Conservation (phyloP, 2,329 filamentous ascomycete genomes). For the Sporothrix globosa region DNA sequence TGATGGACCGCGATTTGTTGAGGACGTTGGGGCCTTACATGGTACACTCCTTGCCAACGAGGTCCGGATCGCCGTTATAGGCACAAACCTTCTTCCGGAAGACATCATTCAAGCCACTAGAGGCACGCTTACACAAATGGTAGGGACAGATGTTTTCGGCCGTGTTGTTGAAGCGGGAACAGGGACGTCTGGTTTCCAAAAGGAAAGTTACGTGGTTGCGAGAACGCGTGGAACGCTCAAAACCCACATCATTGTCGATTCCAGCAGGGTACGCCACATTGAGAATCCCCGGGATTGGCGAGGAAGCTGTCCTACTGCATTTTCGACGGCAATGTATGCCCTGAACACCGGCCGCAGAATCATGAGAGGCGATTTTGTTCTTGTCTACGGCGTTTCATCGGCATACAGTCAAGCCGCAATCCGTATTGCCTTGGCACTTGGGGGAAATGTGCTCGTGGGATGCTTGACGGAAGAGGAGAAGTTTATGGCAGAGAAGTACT, state of each 20-base stretch:
- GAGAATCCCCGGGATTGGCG: conserved; percentile 38
- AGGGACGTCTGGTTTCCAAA: conserved; percentile 41
- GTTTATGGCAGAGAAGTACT: conserved; percentile 41
- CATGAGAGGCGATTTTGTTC: conserved; percentile 42
- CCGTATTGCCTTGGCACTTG: conserved; percentile 43
- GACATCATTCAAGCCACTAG: conserved; percentile 45
- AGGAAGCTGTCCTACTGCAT: conserved; percentile 45
- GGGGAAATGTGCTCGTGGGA: conserved; percentile 47
- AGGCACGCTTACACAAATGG: background rate
- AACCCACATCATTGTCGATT: conserved; percentile 44
- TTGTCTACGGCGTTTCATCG: conserved; percentile 51
- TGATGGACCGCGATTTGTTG: conserved; percentile 36
- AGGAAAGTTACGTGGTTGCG: conserved; percentile 50
- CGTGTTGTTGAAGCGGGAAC: conserved; percentile 44
- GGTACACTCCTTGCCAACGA: conserved; percentile 41
- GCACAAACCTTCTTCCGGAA: conserved; percentile 43
- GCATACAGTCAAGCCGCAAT: conserved; percentile 51
- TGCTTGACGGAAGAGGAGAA: conserved; percentile 46
- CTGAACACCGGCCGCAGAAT: conserved; percentile 44
- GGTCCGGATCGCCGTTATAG: conserved; percentile 48
- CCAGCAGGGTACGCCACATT: conserved; percentile 43
- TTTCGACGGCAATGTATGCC: conserved; percentile 50
- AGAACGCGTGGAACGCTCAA: conserved; percentile 46
- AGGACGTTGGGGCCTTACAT: conserved; percentile 27
- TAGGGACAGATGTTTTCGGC: conserved; percentile 48